Conservation (phyloP, 2,329 filamentous ascomycete species). For the Eutypella sp. region DNA sequence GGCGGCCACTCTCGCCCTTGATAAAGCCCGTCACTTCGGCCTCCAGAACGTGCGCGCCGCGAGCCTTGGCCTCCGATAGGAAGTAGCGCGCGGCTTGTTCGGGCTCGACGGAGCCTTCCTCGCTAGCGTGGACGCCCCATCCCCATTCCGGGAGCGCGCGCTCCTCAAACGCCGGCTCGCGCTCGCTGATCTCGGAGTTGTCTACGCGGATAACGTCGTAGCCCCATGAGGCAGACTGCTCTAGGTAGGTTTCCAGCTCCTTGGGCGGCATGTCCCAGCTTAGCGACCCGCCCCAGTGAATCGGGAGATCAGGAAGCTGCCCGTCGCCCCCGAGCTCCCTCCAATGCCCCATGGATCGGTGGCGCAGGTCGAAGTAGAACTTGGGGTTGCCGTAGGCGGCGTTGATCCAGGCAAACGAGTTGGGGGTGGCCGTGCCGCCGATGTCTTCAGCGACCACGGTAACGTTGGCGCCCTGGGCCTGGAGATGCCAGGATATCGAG, state of each 20-base stretch:
- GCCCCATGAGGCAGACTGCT: conserved; percentile 21
- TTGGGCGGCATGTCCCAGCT: conserved; percentile 18
- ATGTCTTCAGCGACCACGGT: conserved; percentile 23
- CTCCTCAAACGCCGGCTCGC: conserved; percentile 17
- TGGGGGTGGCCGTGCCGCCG: conserved; percentile 25
- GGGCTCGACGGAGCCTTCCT: conserved; percentile 28
- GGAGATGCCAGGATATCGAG: conserved; percentile 27
- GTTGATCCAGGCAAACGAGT: conserved; percentile 30
- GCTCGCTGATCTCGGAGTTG: conserved; percentile 11
- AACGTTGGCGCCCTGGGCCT: conserved; percentile 15
- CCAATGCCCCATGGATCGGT: conserved; percentile 24
- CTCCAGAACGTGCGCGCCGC: conserved; percentile 11
- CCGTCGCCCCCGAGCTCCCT: conserved; percentile 12
- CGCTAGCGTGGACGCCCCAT: conserved; percentile 11
- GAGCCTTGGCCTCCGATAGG: conserved; percentile 11
- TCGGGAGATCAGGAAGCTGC: conserved; percentile 15
- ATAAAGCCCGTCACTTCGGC: conserved; percentile 12
- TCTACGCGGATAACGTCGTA: conserved; percentile 20
- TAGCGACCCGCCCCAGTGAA: conserved; percentile 22
- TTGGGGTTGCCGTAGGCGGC: conserved; percentile 21
- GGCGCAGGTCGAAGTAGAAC: conserved; percentile 25
- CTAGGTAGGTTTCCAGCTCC: conserved; percentile 16
- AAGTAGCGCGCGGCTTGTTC: conserved; percentile 18
- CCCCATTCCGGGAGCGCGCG: conserved; percentile 18
- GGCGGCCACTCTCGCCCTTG: conserved; percentile 6